Base-by-base conservation (phyloP, 352 stramenopile genomes). In the Globisporangium rhizosaccharum region DNA sequence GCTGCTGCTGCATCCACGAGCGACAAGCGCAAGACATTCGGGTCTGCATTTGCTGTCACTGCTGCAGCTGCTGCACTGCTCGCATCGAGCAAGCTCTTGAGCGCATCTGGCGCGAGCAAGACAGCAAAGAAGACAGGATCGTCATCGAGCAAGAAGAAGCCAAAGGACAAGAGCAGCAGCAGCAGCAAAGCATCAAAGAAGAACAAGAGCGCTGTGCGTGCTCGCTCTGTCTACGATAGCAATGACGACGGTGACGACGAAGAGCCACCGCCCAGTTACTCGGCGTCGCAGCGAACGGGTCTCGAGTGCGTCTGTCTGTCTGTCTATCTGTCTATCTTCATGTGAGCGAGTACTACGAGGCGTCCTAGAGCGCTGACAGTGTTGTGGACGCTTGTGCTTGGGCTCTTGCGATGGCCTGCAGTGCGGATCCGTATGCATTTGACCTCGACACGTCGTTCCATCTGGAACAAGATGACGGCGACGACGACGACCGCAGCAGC, bases 351-450 rank as follows among this genome's bases (percentile, higher is more conserved):
- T 12, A 39, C 33, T 10, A 10, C 2, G 33, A 39, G 33, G 10
- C 33, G 33, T 39, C 33, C 33, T 10, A 39, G 33, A 39, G 33
- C 5, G 33, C 33, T 39, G 33, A 39, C 33, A 14, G 5, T 12
- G 33, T 8, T 12, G 33, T 8, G 33, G 7, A 14, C 8, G 33
- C 33, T 39, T 12, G 33, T 39, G 33, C 33, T 39, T 39, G 33
- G 6, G 12, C 52, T 14, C 30, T 15, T 55, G 26, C 0, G 44
- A 44, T 53, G 17, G 12, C 17, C 15, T 11, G 4, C 55, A 90
- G 79, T 33, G 61, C 65, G 44, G 84, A 93, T 63, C 84, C 84
- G 33, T 93, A 91, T 47, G 72, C 72, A 17, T 93, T 91, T 67
- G 79, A 91, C 25, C 73, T 93, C 51, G 72, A 64, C 47, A 55